Conservation (phyloP, 306 rosid genomes). For the Senna tora region DNA sequence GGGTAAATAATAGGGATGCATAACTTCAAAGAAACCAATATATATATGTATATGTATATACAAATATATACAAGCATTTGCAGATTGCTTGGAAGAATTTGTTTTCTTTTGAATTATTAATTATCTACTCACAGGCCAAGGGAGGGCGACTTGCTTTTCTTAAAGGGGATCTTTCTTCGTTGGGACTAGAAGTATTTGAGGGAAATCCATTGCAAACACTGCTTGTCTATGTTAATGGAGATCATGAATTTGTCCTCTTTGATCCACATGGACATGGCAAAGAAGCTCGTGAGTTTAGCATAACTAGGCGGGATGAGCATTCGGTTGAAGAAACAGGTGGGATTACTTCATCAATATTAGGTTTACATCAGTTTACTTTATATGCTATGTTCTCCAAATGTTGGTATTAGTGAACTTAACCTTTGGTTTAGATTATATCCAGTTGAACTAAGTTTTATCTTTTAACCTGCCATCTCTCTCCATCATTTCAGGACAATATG, state of each 20-base stretch:
- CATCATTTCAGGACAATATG: slow-evolving; percentile 60
- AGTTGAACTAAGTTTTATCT: not conserved
- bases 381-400: slow-evolving; percentile 6
- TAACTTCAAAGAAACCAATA: not conserved
- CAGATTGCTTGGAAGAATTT: slow-evolving; percentile 21
- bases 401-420: not conserved
- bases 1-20: not conserved
- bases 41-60: no score
- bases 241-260: slow-evolving; percentile 77
- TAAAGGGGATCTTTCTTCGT: slow-evolving; percentile 43
- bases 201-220: slow-evolving; percentile 44
- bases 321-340: slow-evolving; percentile 76
- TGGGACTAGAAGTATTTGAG: slow-evolving; percentile 43
- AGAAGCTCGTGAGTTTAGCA: slow-evolving; percentile 50
- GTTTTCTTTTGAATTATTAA: not conserved
- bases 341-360: slow-evolving; percentile 24
- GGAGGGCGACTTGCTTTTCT: slow-evolving; percentile 88
- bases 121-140: slow-evolving; percentile 56
- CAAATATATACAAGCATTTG: not conserved
- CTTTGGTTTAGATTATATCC: not conserved
- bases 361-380: slow-evolving; percentile 27
- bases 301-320: slow-evolving; percentile 41
- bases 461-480: not conserved
- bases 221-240: slow-evolving; percentile 73
- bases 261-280: slow-evolving; percentile 59